phyloP scores from a whole-genome alignment of 164 flowering plant genomes.

The Akebia trifoliata region DNA sequence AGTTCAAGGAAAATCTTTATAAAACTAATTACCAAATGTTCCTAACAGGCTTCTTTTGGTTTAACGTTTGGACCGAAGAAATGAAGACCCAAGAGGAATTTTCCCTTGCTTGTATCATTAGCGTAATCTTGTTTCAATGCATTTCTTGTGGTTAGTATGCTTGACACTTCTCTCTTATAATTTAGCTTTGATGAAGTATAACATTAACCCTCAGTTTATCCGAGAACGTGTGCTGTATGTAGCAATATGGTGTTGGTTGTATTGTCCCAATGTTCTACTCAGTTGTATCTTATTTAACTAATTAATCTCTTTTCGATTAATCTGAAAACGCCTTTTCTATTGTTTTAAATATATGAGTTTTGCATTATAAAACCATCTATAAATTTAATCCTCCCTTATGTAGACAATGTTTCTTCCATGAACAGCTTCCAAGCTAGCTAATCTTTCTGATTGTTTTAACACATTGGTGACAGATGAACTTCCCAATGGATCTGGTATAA shows the following conservation, averaged over 20 bases:
- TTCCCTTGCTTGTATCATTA: slow-evolving; percentile 31
- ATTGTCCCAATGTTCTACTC: not conserved
- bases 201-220: not conserved
- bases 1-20: not conserved
- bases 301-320: slow-evolving; percentile 5
- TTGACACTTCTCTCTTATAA: not conserved
- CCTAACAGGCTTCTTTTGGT: slow-evolving; percentile 11
- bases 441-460: slow-evolving; percentile 1
- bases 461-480: slow-evolving; percentile 37
- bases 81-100: slow-evolving; percentile 43
- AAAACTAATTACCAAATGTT: slow-evolving; percentile 1
- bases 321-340: too few species aligned
- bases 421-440: not conserved
- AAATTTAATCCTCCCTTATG: not conserved
- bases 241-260: not conserved
- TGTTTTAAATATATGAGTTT: too few species aligned
- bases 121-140: slow-evolving; percentile 38
- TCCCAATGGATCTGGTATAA: slow-evolving; percentile 28
- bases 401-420: not conserved
- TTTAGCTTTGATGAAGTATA: slow-evolving; percentile 1
- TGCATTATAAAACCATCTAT: too few species aligned
- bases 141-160: slow-evolving; percentile 53
- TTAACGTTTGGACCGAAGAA: slow-evolving; percentile 19
- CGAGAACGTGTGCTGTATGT: not conserved
- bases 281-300: not conserved